These are phyloP conservation scores for Agaricus sinodeliciosus DNA, from an alignment of 768 basidiomycete genomes.

Conservation along the genomic window DNA sequence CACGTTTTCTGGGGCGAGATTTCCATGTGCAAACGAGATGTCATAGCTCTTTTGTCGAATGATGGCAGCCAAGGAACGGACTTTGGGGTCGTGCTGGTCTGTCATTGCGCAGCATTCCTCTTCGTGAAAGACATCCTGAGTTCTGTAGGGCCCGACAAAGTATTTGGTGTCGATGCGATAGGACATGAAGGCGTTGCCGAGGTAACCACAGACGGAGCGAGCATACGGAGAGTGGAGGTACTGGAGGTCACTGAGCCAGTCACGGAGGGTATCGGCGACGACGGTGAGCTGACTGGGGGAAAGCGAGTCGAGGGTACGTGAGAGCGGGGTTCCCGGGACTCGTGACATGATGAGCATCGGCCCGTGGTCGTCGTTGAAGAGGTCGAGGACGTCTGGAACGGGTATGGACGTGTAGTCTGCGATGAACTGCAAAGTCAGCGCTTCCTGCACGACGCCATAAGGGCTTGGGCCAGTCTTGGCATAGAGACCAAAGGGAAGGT, in stretches of 20 bases:
- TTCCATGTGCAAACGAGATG: slow-evolving; percentile 6
- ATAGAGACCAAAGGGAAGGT: slow-evolving; percentile 8
- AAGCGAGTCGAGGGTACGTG: neutral
- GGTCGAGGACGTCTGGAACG: slow-evolving; percentile 7
- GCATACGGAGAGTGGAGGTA: slow-evolving; percentile 2
- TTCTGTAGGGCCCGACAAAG: slow-evolving; percentile 8
- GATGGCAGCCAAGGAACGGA: slow-evolving; percentile 1
- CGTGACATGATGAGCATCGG: slow-evolving; percentile 3
- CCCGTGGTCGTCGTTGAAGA: neutral
- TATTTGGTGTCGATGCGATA: slow-evolving; percentile 5
- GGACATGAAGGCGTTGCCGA: neutral
- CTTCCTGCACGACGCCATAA: slow-evolving; percentile 1
- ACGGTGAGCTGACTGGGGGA: neutral
- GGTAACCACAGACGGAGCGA: slow-evolving; percentile 4
- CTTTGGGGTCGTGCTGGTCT: neutral
- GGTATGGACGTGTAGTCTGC: slow-evolving; percentile 7
- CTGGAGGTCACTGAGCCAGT: slow-evolving; percentile 8
- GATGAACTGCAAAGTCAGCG: neutral
- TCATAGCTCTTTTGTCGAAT: slow-evolving; percentile 9
- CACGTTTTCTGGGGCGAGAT: slow-evolving; percentile 5
- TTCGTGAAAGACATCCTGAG: slow-evolving; percentile 10
- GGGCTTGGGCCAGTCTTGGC: neutral
- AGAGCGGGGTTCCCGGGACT: slow-evolving; percentile 1
- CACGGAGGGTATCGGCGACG: slow-evolving; percentile 6
- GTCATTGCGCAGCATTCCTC: neutral